These are phyloP conservation scores for Boletus rufocinnamomeus DNA, from an alignment of 768 basidiomycete species.

Conservation along the genomic window DNA sequence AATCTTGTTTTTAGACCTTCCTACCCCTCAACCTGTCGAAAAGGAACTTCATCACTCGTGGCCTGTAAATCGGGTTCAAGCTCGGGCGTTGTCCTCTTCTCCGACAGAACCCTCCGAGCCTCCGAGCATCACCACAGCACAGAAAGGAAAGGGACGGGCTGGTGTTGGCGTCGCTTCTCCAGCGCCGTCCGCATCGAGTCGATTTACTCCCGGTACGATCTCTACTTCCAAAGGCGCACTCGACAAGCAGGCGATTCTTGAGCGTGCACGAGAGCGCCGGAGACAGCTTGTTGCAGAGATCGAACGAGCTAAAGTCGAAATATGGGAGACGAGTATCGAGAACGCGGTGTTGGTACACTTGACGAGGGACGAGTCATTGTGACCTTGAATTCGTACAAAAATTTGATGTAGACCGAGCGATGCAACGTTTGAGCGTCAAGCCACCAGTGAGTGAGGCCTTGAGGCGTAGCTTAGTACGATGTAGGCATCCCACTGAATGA, in stretches of 20 bases:
- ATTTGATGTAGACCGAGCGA: neutral
- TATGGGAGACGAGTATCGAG: slow-evolving; percentile 77
- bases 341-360: slow-evolving; percentile 61
- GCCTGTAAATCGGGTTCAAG: neutral
- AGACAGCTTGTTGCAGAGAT: slow-evolving; percentile 55
- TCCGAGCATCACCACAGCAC: neutral
- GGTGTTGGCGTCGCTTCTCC: neutral
- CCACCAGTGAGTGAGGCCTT: too few relatives aligned
- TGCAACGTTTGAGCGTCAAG: too few relatives aligned
- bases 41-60: neutral
- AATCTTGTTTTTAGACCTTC: slow-evolving; percentile 7
- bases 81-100: neutral
- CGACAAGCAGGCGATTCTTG: slow-evolving; percentile 48
- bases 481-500: neutral
- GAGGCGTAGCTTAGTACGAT: neutral
- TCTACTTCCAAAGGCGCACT: slow-evolving; percentile 7
- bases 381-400: neutral
- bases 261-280: slow-evolving; percentile 55
- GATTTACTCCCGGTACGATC: neutral
- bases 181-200: neutral
- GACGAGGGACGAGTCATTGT: slow-evolving; percentile 32
- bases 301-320: slow-evolving; percentile 58
- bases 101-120: neutral
- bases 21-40: slow-evolving; percentile 2
- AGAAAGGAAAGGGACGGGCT: slow-evolving; percentile 25